These are phyloP conservation scores for Climacium dendroides DNA, from an alignment of 225 moss, liverwort and hornwort genomes.

Conservation along the genomic window DNA sequence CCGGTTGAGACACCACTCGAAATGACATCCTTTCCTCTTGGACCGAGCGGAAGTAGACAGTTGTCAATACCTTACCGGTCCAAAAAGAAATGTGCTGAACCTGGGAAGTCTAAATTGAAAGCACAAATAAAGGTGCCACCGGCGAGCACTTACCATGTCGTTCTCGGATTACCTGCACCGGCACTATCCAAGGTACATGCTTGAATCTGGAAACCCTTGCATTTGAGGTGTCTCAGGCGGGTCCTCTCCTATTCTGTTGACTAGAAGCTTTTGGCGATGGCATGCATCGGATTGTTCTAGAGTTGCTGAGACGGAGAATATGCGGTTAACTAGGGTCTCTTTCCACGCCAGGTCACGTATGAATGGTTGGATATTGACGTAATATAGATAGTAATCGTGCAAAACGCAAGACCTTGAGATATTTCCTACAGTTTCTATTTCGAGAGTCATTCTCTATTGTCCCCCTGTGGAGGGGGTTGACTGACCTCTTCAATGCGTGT, in stretches of 20 bases:
- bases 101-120: not conserved
- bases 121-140: not conserved
- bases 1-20: not conserved
- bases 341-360: not conserved
- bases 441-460: not conserved
- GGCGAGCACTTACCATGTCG: not conserved
- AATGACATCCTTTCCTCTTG: not conserved
- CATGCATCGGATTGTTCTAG: not conserved
- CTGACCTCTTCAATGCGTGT: not conserved
- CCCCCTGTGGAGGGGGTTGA: not conserved
- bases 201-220: not conserved
- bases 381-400: not conserved
- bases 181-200: slow-evolving; percentile 7
- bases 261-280: not conserved
- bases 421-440: not conserved
- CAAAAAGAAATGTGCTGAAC: not conserved
- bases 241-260: not conserved
- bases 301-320: not conserved
- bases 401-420: not conserved
- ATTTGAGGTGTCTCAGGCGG: not conserved
- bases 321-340: not conserved
- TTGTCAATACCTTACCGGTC: not conserved
- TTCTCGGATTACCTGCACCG: slow-evolving; percentile 33
- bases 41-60: not conserved
- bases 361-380: not conserved